A percentile compares a stretch with the other conserved stretches of the same genome.
phyloP scores from a whole-genome alignment of 2,329 filamentous ascomycete genomes.

The Neofusicoccum parvum region DNA sequence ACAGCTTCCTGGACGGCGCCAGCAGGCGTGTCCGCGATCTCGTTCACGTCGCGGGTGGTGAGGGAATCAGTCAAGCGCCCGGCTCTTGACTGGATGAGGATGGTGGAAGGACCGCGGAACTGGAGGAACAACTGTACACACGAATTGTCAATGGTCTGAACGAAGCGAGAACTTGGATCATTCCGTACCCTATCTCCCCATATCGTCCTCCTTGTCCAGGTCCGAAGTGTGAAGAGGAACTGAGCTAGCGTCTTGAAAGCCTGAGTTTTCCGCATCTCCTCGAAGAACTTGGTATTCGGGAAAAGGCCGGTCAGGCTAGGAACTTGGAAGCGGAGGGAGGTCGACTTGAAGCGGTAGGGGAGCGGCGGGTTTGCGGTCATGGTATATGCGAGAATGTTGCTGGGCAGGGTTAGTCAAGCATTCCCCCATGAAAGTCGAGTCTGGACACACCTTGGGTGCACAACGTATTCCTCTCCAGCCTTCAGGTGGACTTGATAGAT shows the following conservation, averaged over 20 bases:
- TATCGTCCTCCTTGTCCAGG: conserved; percentile 76
- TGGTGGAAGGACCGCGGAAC: conserved; percentile 82
- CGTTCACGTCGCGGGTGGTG: conserved; percentile 77
- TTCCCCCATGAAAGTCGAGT: background rate
- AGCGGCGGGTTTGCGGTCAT: conserved; percentile 72
- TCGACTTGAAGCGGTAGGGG: conserved; percentile 86
- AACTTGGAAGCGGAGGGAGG: conserved; percentile 73
- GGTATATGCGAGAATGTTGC: conserved; percentile 89
- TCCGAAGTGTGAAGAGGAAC: conserved; percentile 70
- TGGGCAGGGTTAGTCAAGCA: conserved; percentile 33
- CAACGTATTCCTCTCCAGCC: conserved; percentile 85
- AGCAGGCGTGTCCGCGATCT: conserved; percentile 81
- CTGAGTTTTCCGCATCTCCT: conserved; percentile 67
- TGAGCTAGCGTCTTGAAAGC: conserved; percentile 71
- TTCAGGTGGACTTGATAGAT: conserved; percentile 82
- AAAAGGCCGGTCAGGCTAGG: conserved; percentile 69
- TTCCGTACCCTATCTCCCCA: conserved; percentile 79
- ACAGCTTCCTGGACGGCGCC: conserved; percentile 67
- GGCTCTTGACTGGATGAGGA: conserved; percentile 87
- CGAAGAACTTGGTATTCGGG: conserved; percentile 71
- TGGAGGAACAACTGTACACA: conserved; percentile 73
- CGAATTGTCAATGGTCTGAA: background rate
- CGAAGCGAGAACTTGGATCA: background rate
- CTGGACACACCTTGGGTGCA: conserved; percentile 67
- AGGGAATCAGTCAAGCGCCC: conserved; percentile 77